phyloP scores from a whole-genome alignment of 257 asterid genomes.

The Ilex asprella region DNA sequence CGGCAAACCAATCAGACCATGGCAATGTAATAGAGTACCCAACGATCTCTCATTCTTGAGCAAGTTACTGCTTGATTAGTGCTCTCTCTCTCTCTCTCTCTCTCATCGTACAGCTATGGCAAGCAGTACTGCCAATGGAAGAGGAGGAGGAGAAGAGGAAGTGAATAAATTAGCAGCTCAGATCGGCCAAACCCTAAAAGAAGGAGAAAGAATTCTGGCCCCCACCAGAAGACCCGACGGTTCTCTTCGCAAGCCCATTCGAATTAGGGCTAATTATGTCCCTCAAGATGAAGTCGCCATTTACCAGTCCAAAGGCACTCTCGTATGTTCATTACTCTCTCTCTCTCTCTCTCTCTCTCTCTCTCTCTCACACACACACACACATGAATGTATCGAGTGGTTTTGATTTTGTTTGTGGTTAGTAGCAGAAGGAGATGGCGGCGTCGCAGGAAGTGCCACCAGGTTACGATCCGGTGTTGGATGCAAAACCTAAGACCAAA shows the following conservation, averaged over 20 bases:
- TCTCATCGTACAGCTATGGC: constrained; percentile 22
- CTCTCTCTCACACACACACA: too few relatives aligned
- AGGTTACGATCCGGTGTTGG: constrained; percentile 54
- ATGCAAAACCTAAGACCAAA: constrained; percentile 56
- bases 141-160: constrained; percentile 31
- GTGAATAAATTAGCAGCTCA: constrained; percentile 26
- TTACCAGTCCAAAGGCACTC: constrained; percentile 76
- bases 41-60: too few relatives aligned
- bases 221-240: constrained; percentile 98
- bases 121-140: constrained; percentile 10
- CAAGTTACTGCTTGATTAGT: too few relatives aligned
- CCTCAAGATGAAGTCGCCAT: constrained; percentile 96
- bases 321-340: constrained; percentile 29
- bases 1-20: too few relatives aligned
- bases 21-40: too few relatives aligned
- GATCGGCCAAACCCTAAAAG: constrained; percentile 63
- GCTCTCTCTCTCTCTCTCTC: too few relatives aligned
- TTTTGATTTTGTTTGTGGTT: background rate
- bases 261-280: constrained; percentile 71
- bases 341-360: too few relatives aligned
- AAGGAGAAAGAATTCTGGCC: constrained; percentile 72
- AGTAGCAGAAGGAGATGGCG: constrained; percentile 79
- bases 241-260: constrained; percentile 78
- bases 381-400: constrained; percentile 3
- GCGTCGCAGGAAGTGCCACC: constrained; percentile 64